Evolutionary conservation across 331 rosid species (phyloP).

Genomic region (Malus hybrid): DNA sequence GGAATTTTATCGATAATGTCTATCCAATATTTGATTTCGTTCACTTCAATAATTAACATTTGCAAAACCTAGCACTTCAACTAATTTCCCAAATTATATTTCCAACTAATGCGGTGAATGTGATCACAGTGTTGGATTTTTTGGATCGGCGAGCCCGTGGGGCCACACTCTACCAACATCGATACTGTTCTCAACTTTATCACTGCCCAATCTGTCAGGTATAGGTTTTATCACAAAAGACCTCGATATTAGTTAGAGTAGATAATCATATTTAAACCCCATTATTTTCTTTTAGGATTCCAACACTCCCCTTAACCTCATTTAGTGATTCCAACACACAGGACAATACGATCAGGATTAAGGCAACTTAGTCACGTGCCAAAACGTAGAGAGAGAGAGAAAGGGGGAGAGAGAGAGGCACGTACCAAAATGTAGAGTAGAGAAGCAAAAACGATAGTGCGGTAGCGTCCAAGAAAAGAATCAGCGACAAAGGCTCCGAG

Average conservation of each 20-base stretch:
- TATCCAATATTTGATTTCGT: background rate
- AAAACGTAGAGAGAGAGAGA: background rate
- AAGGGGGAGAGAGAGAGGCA: background rate
- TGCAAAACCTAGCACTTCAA: background rate
- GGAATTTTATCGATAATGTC: background rate
- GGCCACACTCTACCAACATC: accelerated
- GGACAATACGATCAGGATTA: background rate
- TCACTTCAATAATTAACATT: too few relatives aligned
- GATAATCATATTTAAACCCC: too few relatives aligned
- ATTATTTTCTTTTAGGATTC: too few relatives aligned
- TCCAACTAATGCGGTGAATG: background rate
- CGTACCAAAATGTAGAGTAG: slow-evolving; percentile 34
- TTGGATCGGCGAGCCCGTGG: too few relatives aligned
- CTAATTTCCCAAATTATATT: background rate
- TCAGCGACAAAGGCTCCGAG: slow-evolving; percentile 45
- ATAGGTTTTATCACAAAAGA: too few relatives aligned
- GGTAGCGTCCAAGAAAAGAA: slow-evolving; percentile 47
- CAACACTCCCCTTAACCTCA: too few relatives aligned
- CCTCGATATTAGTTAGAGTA: too few relatives aligned
- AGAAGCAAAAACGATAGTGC: slow-evolving; percentile 26
- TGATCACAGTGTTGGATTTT: too few relatives aligned
- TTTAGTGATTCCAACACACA: too few relatives aligned
- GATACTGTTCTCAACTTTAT: too few relatives aligned
- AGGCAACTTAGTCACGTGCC: background rate
- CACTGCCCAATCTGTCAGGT: too few relatives aligned